Evolutionary conservation across 495 filamentous ascomycete genomes (phyloP).

Genomic region (Penicillium cataractarum): DNA sequence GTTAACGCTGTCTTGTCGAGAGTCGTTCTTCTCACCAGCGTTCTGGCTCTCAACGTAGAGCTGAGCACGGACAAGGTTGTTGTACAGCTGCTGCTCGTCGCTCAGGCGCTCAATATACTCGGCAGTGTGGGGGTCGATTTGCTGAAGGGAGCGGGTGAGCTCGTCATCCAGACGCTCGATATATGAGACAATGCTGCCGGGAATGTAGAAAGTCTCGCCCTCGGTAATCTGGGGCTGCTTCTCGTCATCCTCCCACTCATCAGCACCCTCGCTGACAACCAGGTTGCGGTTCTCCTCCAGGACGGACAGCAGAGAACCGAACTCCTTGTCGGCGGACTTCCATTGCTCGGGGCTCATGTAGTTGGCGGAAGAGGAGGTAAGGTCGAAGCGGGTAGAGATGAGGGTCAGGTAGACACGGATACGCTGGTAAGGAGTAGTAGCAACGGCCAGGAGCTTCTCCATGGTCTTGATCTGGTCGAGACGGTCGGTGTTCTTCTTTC

Average conservation of each 20-base stretch:
- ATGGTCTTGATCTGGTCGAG: conserved; percentile 93
- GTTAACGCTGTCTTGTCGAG: conserved; percentile 81
- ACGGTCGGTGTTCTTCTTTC: conserved; percentile 98
- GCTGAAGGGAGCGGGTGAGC: conserved; percentile 91
- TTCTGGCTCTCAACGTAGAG: conserved; percentile 83
- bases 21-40: conserved; percentile 70
- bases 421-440: conserved; percentile 87
- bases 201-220: conserved; percentile 81
- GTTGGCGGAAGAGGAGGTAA: conserved; percentile 76
- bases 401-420: conserved; percentile 91
- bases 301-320: conserved; percentile 72
- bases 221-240: conserved; percentile 73
- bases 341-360: conserved; percentile 97
- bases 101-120: conserved; percentile 96
- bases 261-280: conserved; percentile 84
- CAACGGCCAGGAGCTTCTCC: conserved; percentile 92
- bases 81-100: conserved; percentile 91
- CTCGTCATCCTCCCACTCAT: conserved; percentile 99
- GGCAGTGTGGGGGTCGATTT: conserved; percentile 96
- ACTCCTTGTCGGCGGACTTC: conserved; percentile 90
- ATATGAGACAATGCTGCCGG: conserved; percentile 91
- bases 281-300: conserved; percentile 78
- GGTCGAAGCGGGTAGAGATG: conserved; percentile 92
- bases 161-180: conserved; percentile 97
- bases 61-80: conserved; percentile 80